Evolutionary conservation across 768 basidiomycete species (phyloP), one percentile per base, ranked within the genome.

Genomic region (Glaciozyma antarctica): DNA sequence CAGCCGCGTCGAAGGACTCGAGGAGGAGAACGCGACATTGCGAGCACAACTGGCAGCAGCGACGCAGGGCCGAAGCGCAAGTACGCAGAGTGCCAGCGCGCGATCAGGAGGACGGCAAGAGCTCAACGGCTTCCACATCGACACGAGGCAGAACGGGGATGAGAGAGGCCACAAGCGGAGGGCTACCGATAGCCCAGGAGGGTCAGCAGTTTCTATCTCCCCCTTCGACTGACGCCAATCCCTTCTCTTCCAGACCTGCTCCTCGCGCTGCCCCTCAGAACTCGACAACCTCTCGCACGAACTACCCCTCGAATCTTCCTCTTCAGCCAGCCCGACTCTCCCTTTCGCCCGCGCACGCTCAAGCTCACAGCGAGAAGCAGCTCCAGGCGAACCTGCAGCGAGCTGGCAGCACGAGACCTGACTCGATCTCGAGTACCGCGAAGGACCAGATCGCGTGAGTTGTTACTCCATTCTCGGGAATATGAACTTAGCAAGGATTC

Each of bases 1-100:
- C 57, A 66, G 65, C 13, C 60, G 45, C 13, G 24, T 58, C 56
- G 57, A 53, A 1, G 56, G 54, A 9, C 61, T 66, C 34, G 6
- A 41, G 9, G 13, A 30, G 32, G 61, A 66, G n/a, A 66, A 66
- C 38, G 56, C 55, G 1, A 10, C 38, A 1, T 43, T 66, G 1
- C 60, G 56, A 16, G n/a, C 49, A 0, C 56, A 66, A 30, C 56
- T 66, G 28, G 60, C 54, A 8, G n/a, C 26, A 17, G 13, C 30
- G 13, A 43, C 58, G 15, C 21, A 17, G 22, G 6, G 43, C 2
- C 7, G 26, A 43, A 16, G 38, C 24, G 13, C 60, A 7, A 17
- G 24, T 16, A 6, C 12, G 26, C 48, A 22, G 12, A 34, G 16
- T 19, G 9, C 32, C 32, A 32, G 32, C 32, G 9, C 2, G 2